Percentiles rank a stretch among this genome's conserved stretches.
phyloP scores from a whole-genome alignment of 2,329 filamentous ascomycete species.

The Penicillium sp. region DNA sequence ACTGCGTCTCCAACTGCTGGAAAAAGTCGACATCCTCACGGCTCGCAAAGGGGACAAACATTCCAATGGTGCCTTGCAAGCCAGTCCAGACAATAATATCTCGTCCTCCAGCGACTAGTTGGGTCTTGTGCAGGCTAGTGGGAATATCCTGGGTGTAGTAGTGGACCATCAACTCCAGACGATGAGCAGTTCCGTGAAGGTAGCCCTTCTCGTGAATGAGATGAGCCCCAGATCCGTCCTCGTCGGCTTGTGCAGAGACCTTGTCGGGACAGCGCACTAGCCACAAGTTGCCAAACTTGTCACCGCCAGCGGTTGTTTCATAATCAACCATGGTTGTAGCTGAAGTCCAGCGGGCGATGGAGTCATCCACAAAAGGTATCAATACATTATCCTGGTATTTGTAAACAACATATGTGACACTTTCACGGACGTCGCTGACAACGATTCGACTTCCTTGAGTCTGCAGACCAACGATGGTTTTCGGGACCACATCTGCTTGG shows the following conservation, averaged over 20 bases:
- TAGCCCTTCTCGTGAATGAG: conserved; percentile 88
- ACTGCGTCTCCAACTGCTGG: conserved; percentile 84
- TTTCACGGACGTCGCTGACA: conserved; percentile 89
- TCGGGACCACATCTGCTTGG: conserved; percentile 73
- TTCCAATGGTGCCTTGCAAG: conserved; percentile 88
- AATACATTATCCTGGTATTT: conserved; percentile 88
- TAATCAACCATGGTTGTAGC: conserved; percentile 95
- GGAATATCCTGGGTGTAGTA: conserved; percentile 91
- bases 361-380: conserved; percentile 91
- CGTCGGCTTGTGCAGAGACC: conserved; percentile 84
- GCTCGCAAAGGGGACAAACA: conserved; percentile 85
- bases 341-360: conserved; percentile 84
- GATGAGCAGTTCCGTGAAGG: conserved; percentile 82
- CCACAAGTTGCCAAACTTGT: conserved; percentile 98
- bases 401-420: conserved; percentile 88
- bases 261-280: conserved; percentile 84
- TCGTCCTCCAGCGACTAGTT: conserved; percentile 84
- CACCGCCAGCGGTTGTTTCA: conserved; percentile 88
- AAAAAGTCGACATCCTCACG: conserved; percentile 98
- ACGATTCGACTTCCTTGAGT: conserved; percentile 89
- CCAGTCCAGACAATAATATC: conserved; percentile 93
- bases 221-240: conserved; percentile 85
- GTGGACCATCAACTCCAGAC: conserved; percentile 81
- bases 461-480: conserved; percentile 83
- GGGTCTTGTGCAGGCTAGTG: conserved; percentile 83